Percentiles rank a stretch among this genome's conserved stretches.
Evolutionary conservation across 2,329 filamentous ascomycete genomes (phyloP).

Genomic region (Colletotrichum lentis): DNA sequence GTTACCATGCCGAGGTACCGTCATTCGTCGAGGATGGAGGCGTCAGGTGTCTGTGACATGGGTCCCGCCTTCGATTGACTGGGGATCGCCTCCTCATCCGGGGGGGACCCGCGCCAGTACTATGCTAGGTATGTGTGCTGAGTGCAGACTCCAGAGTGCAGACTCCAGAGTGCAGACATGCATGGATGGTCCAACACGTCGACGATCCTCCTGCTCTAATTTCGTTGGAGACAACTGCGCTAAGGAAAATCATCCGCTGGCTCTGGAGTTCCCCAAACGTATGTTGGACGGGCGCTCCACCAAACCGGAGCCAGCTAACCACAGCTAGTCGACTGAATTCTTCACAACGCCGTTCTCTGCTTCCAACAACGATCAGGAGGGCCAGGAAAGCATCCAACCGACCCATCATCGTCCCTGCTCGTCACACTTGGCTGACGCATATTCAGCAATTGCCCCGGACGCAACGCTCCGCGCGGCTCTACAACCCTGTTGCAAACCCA

Average conservation of each 20-base stretch:
- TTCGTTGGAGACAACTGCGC: conserved; percentile 5
- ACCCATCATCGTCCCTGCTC: background rate
- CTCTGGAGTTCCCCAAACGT: background rate
- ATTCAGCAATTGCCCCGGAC: background rate
- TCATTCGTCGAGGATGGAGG: background rate
- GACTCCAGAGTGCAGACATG: no score
- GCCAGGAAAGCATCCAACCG: background rate
- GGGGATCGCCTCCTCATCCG: background rate
- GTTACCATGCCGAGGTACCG: background rate
- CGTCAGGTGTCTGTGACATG: background rate
- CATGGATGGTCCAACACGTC: background rate
- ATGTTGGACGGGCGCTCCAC: conserved; percentile 9
- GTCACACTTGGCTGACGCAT: background rate
- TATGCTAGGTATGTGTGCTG: background rate
- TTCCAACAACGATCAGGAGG: conserved; percentile 3
- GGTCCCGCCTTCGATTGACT: background rate
- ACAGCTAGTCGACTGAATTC: background rate
- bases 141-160: background rate
- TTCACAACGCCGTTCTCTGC: background rate
- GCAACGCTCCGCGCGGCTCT: background rate
- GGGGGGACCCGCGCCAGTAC: background rate
- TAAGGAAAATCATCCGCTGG: background rate
- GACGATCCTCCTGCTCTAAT: background rate
- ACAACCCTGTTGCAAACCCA: conserved; percentile 9
- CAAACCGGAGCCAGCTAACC: conserved; percentile 1